Base-by-base conservation (phyloP, 371 early-diverging fungal genomes). In the Umbelopsis sp. region DNA sequence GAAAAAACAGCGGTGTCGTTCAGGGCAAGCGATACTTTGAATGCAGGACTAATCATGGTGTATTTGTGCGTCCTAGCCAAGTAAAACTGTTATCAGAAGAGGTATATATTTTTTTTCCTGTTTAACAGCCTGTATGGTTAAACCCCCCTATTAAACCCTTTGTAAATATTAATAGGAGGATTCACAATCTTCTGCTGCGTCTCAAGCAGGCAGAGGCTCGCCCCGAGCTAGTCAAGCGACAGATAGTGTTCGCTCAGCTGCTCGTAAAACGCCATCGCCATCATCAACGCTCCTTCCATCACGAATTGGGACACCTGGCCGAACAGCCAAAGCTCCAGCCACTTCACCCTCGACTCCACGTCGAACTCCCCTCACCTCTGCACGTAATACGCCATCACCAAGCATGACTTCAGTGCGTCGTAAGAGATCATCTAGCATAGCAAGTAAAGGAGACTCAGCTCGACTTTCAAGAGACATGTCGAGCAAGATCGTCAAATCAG, bases 1-100 rank as follows among this genome's bases (percentile, higher is more conserved):
- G 96, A 4, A 95, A 93, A 70, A 93, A 96, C 74, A 82, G 89
- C 63, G 94, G 94, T 44, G 83, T 89, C 0, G 93, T 94, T 52
- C 81, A 91, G 45, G 93, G 91, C 48, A 84, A 80, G 63, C 86
- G 92, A 0, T 96, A 96, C 80, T 96, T 95, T 83, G 89, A 91
- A 6, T 93, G 94, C 68, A 78, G 70, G 67, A 72, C 86, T 11
- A 75, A 81, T 9, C 86, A 89, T 75, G 97, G 96, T 65, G 86
- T 95, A n/a, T 96, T 96, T 86, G 91, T 93, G 35, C 79, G 94
- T 50, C 76, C 90, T 44, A 84, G 86, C 16, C 91, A 92, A 72
- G 85, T 90, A 24, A 87, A 85, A 69, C 38, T 81, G 0, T 63
- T 90, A 10, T 50, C 52, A 64, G 63, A 18, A 35, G 16, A 57